Evolutionary conservation across 192 early-diverging fungal genomes (phyloP).

Genomic region (Dissophora ornata): DNA sequence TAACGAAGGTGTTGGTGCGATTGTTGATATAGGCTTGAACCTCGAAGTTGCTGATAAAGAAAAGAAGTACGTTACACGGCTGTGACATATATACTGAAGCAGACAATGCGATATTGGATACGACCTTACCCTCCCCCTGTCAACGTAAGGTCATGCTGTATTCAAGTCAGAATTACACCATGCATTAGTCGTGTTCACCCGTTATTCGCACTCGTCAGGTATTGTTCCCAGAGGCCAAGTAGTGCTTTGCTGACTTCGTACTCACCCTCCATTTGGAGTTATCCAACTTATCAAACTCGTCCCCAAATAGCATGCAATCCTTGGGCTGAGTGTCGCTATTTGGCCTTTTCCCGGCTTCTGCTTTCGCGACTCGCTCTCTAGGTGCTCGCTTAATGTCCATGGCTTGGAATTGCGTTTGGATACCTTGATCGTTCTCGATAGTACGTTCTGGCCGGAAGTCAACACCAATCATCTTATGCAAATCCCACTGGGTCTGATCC

Average conservation of each 20-base stretch:
- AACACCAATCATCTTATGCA: slow-evolving; percentile 38
- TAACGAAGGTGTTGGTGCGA: slow-evolving; percentile 68
- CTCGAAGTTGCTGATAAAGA: slow-evolving; percentile 25
- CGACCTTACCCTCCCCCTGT: slow-evolving; percentile 48
- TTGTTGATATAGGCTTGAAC: slow-evolving; percentile 57
- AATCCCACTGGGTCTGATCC: not conserved
- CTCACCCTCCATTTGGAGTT: slow-evolving; percentile 39
- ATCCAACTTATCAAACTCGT: slow-evolving; percentile 50
- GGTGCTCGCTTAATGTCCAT: not conserved
- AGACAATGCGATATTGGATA: no score
- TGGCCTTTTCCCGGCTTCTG: not conserved
- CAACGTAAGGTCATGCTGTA: slow-evolving; percentile 38
- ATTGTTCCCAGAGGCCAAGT: no score
- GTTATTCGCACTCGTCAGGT: no score
- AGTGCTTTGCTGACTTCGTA: no score
- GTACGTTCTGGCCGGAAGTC: slow-evolving; percentile 26
- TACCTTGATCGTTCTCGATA: slow-evolving; percentile 8
- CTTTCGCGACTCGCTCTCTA: not conserved
- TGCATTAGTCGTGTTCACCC: no score
- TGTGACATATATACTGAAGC: no score
- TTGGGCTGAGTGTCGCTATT: not conserved
- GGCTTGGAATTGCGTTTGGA: not conserved
- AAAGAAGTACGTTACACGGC: not conserved
- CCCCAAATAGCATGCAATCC: slow-evolving; percentile 24
- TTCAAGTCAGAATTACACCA: no score